These are phyloP conservation scores for Trichoderma sp. DNA, from an alignment of 2,329 filamentous ascomycete species.

Conservation along the genomic window DNA sequence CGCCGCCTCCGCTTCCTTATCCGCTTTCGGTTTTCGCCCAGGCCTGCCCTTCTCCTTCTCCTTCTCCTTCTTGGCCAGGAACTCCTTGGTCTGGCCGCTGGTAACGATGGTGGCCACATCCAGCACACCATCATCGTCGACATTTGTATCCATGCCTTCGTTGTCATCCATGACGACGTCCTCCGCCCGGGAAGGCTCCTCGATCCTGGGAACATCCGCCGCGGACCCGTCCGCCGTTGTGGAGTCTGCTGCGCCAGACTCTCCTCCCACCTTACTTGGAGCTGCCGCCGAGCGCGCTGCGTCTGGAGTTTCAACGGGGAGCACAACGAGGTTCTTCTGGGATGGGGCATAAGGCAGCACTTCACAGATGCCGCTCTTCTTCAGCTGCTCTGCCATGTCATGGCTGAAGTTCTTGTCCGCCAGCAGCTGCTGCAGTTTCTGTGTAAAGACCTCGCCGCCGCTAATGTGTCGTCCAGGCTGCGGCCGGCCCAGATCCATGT, in stretches of 20 bases:
- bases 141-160: constrained; percentile 30
- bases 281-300: background rate
- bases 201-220: constrained; percentile 39
- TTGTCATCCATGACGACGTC: constrained; percentile 43
- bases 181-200: constrained; percentile 37
- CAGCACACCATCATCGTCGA: constrained; percentile 70
- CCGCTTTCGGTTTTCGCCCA: constrained; percentile 50
- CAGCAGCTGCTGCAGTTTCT: constrained; percentile 68
- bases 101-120: constrained; percentile 85
- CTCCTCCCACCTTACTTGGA: constrained; percentile 28
- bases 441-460: constrained; percentile 86
- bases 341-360: constrained; percentile 59
- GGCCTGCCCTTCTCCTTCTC: constrained; percentile 70
- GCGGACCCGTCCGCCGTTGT: constrained; percentile 34
- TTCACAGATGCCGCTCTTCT: constrained; percentile 67
- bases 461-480: constrained; percentile 55
- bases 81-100: constrained; percentile 78
- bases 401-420: constrained; percentile 58
- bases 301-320: constrained; percentile 47
- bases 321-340: constrained; percentile 50
- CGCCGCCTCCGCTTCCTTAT: constrained; percentile 55
- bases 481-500: constrained; percentile 60
- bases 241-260: constrained; percentile 25
- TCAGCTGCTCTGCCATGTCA: constrained; percentile 71
- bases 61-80: constrained; percentile 80